A percentile compares a stretch with the other conserved stretches of the same genome.
Evolutionary conservation across 495 filamentous ascomycete species (phyloP).

Genomic region (Pyronema omphalodes): DNA sequence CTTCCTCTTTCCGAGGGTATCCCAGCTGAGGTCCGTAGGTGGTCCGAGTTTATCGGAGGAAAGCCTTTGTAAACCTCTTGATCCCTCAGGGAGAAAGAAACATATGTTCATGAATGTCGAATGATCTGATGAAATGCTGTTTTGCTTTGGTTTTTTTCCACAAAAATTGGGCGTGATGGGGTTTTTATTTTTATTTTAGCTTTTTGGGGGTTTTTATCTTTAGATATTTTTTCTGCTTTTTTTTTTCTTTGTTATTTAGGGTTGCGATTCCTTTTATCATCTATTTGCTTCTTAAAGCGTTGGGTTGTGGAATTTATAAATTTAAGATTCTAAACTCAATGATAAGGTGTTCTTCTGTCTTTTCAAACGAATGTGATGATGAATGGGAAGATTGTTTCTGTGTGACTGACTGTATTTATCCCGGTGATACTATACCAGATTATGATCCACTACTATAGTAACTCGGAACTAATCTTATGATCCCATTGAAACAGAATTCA

Average conservation of each 20-base stretch:
- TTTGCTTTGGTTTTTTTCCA: background rate
- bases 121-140: background rate
- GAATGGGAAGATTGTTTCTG: no score
- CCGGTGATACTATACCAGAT: no score
- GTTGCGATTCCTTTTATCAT: no score
- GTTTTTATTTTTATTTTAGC: constrained; percentile 6
- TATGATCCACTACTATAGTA: no score
- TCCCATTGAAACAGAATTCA: no score
- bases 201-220: background rate
- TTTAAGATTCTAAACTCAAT: background rate
- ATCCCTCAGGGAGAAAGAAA: background rate
- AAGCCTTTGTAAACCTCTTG: constrained; percentile 53
- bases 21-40: constrained; percentile 73
- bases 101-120: background rate
- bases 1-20: constrained; percentile 66
- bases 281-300: background rate
- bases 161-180: background rate
- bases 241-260: background rate
- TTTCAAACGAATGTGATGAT: no score
- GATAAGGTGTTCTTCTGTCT: background rate
- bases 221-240: background rate
- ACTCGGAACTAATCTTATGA: no score
- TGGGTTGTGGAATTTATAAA: background rate
- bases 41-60: constrained; percentile 85
- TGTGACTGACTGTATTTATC: no score